phyloP scores from a whole-genome alignment of 1,139 yeast genomes.

The Hyphopichia burtonii region DNA sequence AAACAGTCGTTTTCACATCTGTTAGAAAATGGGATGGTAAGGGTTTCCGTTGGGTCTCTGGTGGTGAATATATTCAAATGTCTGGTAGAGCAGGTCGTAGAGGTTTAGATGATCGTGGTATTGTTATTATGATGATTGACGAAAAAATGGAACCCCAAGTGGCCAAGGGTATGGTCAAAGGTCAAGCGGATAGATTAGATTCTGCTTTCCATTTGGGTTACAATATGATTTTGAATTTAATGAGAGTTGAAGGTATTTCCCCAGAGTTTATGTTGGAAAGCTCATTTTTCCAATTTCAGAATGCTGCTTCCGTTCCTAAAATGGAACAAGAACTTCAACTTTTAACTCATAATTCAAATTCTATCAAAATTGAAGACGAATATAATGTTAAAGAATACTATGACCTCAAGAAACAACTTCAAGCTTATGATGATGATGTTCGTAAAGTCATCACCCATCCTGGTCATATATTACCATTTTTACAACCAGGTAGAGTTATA shows the following conservation, averaged over 20 bases:
- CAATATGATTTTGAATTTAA: conserved; percentile 91
- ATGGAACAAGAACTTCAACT: conserved; percentile 65
- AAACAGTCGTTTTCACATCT: conserved; percentile 95
- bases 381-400: conserved; percentile 74
- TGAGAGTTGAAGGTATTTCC: conserved; percentile 97
- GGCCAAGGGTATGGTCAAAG: conserved; percentile 99
- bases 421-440: conserved; percentile 70
- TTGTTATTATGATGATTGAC: conserved; percentile 98
- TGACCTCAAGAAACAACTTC: conserved; percentile 72
- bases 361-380: conserved; percentile 69
- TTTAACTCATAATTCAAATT: conserved; percentile 48
- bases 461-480: conserved; percentile 73
- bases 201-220: conserved; percentile 97
- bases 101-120: conserved; percentile 98
- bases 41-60: conserved; percentile 97
- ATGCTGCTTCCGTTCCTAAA: conserved; percentile 83
- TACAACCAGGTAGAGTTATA: conserved; percentile 86
- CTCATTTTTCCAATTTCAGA: conserved; percentile 94
- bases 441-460: conserved; percentile 91
- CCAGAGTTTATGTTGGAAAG: conserved; percentile 96
- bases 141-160: conserved; percentile 99
- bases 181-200: conserved; percentile 94
- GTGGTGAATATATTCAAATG: conserved; percentile 99
- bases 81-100: conserved; percentile 99
- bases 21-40: conserved; percentile 98